Percentiles rank a stretch among this genome's conserved stretches.
Conservation (phyloP, 1,284 basidiomycete species). For the Trichosporon ovoides region DNA sequence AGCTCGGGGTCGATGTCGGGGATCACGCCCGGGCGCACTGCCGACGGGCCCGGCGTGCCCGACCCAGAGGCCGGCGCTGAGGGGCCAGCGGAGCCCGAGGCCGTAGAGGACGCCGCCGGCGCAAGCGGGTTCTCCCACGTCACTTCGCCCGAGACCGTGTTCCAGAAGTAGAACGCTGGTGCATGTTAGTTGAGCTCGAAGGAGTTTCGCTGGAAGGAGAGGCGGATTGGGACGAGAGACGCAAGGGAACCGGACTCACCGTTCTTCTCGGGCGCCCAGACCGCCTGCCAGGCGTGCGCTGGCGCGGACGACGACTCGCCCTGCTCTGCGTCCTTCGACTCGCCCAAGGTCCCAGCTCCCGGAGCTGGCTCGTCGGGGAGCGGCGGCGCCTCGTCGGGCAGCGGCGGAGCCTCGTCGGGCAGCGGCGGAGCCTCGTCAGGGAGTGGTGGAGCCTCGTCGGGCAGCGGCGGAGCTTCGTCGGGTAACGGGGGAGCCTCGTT, state of each 20-base stretch:
- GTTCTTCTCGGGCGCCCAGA: constrained; percentile 72
- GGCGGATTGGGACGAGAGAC: not conserved
- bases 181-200: not conserved
- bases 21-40: constrained; percentile 8
- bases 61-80: constrained; percentile 51
- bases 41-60: constrained; percentile 19
- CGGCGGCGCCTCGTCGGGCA: constrained; percentile 1
- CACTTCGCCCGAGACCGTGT: constrained; percentile 68
- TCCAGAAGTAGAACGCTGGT: constrained; percentile 82
- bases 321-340: not conserved
- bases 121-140: constrained; percentile 80
- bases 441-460: not conserved
- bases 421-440: not conserved
- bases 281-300: constrained; percentile 65
- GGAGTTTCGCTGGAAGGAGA: not conserved
- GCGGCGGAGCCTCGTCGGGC: not conserved
- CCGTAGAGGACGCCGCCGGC: constrained; percentile 25
- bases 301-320: not conserved
- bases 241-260: constrained; percentile 26
- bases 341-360: too few relatives aligned
- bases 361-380: not conserved
- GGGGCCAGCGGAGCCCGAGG: constrained; percentile 31
- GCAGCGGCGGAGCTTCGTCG: not conserved
- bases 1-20: constrained; percentile 76
- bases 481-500: not conserved